Conservation (phyloP, 257 asterid genomes). For the Verbena officinalis region DNA sequence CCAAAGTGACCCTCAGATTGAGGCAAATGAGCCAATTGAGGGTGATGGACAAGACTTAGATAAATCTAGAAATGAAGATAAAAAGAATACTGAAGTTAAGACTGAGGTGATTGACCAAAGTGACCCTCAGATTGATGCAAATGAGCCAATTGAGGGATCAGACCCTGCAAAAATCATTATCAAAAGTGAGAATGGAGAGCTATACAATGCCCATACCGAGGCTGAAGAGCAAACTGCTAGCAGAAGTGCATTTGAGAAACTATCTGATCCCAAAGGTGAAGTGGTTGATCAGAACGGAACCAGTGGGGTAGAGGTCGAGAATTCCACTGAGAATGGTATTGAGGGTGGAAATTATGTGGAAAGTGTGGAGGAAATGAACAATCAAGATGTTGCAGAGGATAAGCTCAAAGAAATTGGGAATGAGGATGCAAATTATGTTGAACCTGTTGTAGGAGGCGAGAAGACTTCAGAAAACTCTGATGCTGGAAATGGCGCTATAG, state of each 20-base stretch:
- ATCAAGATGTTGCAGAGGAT: conserved; percentile 20
- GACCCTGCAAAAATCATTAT: conserved; percentile 16
- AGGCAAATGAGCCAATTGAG: conserved; percentile 26
- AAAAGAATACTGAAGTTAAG: conserved; percentile 13
- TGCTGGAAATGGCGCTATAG: conserved; percentile 30
- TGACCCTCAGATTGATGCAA: conserved; percentile 28
- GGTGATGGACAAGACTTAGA: conserved; percentile 21
- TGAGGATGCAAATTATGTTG: conserved; percentile 29
- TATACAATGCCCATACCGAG: conserved; percentile 9
- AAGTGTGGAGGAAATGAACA: conserved; percentile 34
- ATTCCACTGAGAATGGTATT: conserved; percentile 31
- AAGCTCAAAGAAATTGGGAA: conserved; percentile 17
- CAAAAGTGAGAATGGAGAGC: conserved; percentile 30
- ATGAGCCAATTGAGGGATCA: conserved; percentile 29
- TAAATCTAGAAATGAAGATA: conserved; percentile 25
- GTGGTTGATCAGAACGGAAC: conserved; percentile 32
- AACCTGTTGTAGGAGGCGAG: conserved; percentile 26
- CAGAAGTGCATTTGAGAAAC: conserved; percentile 31
- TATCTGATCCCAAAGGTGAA: conserved; percentile 27
- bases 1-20: conserved; percentile 24
- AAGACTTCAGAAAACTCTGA: conserved; percentile 31
- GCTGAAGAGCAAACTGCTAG: conserved; percentile 35
- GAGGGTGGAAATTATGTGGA: conserved; percentile 30
- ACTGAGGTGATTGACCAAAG: conserved; percentile 24
- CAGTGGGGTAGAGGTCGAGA: conserved; percentile 37